Conservation (phyloP, 108 stramenopile species). For the Pseudonitzschia delicatissima region DNA sequence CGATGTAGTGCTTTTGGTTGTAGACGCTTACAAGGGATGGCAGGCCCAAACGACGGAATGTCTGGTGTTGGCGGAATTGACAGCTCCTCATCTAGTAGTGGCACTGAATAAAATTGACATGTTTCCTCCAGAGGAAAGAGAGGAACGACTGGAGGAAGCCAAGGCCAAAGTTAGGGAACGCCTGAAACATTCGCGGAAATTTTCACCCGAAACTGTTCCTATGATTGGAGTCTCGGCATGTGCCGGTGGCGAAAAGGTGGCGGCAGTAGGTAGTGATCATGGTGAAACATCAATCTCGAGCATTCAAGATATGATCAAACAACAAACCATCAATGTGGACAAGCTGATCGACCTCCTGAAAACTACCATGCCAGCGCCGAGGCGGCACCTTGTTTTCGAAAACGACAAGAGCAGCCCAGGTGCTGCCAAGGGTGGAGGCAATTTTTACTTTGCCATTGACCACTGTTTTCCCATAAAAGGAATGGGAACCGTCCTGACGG, state of each 20-base stretch:
- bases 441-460: constrained; percentile 88
- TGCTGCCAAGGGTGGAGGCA: constrained; percentile 19
- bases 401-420: not conserved
- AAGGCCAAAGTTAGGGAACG: constrained; percentile 56
- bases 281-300: not conserved
- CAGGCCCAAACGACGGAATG: constrained; percentile 99
- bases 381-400: constrained; percentile 24
- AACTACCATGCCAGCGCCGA: constrained; percentile 60
- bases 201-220: constrained; percentile 49
- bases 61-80: constrained; percentile 96
- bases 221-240: constrained; percentile 87
- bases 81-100: constrained; percentile 81
- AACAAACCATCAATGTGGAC: constrained; percentile 68
- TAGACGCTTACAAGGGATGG: constrained; percentile 97
- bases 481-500: constrained; percentile 97
- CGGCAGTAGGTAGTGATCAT: constrained; percentile 41
- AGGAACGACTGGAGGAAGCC: constrained; percentile 52
- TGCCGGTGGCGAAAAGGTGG: constrained; percentile 92
- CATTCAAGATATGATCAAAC: constrained; percentile 8
- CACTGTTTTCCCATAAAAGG: constrained; percentile 97
- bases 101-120: constrained; percentile 93
- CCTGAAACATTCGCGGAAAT: constrained; percentile 55
- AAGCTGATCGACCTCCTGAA: constrained; percentile 59
- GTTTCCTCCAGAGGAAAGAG: constrained; percentile 74
- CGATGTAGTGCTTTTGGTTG: constrained; percentile 92